Evolutionary conservation across 257 asterid genomes (phyloP).

Genomic region (Mitragyna speciosa): DNA sequence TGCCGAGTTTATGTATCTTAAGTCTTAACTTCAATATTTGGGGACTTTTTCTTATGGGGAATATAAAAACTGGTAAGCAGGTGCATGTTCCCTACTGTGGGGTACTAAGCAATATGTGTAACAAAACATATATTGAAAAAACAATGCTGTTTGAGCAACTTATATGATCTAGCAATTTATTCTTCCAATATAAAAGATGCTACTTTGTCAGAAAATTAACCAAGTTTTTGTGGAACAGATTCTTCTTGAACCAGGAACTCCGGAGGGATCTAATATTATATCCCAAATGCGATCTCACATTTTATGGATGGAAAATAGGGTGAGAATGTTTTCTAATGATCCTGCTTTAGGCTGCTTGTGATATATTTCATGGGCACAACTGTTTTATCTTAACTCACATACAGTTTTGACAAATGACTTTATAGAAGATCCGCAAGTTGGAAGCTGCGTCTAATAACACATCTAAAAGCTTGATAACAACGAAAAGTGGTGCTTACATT

Average conservation of each 20-base stretch:
- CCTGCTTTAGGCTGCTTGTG: slow-evolving; percentile 11
- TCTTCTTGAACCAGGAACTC: slow-evolving; percentile 94
- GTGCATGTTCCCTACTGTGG: background rate
- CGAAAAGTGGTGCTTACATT: slow-evolving; percentile 73
- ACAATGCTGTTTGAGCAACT: background rate
- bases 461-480: slow-evolving; percentile 53
- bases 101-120: background rate
- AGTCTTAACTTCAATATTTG: background rate
- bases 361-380: background rate
- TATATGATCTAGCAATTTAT: background rate
- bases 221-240: slow-evolving; percentile 49
- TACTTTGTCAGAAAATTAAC: background rate
- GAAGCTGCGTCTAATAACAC: slow-evolving; percentile 43
- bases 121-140: background rate
- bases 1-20: background rate
- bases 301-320: slow-evolving; percentile 97
- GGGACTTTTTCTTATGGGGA: background rate
- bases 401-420: slow-evolving; percentile 20
- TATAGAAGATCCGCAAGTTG: slow-evolving; percentile 68
- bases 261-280: slow-evolving; percentile 91
- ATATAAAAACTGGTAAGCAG: background rate
- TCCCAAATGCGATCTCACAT: slow-evolving; percentile 93
- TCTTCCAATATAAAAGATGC: background rate
- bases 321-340: slow-evolving; percentile 27
- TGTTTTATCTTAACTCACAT: slow-evolving; percentile 4